Evolutionary conservation across 2,329 filamentous ascomycete genomes (phyloP), one percentile per base, ranked within the genome.

Genomic region (Elsinoe fawcettii): DNA sequence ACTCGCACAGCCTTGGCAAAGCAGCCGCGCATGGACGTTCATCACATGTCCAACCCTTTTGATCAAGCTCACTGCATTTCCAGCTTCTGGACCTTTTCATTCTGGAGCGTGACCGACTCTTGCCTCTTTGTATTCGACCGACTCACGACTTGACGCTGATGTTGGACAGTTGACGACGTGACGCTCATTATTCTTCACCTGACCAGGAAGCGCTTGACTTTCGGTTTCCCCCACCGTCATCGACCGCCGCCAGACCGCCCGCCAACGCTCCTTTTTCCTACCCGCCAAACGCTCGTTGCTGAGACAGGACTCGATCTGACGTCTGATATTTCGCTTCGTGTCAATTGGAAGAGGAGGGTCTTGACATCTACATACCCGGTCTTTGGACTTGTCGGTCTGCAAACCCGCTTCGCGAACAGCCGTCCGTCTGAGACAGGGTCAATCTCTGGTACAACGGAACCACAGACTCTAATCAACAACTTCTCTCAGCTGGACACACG

Each of bases 211-310:
- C 49, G 49, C 49, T 23, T 36, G 20, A 23, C 41, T 46, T 25
- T 25, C 9, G 5, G 3, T 20, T 53, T 27, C 49, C 20, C 18
- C 49, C 34, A 16, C 49, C 5, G 49, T 34, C 49, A 34, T 36
- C 27, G 46, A 25, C 30, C 46, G 25, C 49, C 32, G 32, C 49
- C 49, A 53, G 49, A 53, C 53, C 36, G 53, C 37, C 54, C 22
- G 22, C n/a, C 41, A 56, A 56, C 54, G 54, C 41, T 56, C 54
- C 37, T 22, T 56, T 47, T 46, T 34, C 41, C 25, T 27, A 46
- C 43, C 41, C 54, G 54, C 41, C 54, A 56, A n/a, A 56, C 54
- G 54, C 27, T 56, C 54, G 54, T 56, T 56, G 54, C 54, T 56
- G 54, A 56, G 54, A 56, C 54, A 56, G n/a, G 54, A 25, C 54